Evolutionary conservation across 1,284 basidiomycete species (phyloP).

Genomic region (Pyrrhoderma lamaoense): DNA sequence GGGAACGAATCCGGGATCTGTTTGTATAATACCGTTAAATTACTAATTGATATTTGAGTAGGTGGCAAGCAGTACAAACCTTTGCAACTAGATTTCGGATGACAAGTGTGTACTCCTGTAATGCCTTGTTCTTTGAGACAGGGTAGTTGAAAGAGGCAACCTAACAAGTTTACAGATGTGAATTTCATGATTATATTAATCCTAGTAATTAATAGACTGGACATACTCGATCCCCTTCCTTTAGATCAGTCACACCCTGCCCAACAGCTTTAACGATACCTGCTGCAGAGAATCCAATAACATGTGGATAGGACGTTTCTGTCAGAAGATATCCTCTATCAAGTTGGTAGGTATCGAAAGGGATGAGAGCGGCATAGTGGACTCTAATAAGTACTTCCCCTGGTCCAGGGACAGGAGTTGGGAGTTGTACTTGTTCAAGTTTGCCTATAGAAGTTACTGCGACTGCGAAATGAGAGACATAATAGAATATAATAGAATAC

Average conservation of each 20-base stretch:
- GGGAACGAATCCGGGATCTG: conserved; percentile 35
- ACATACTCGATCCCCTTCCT: conserved; percentile 37
- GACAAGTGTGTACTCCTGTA: conserved; percentile 38
- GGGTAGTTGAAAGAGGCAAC: conserved; percentile 32
- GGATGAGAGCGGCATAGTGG: conserved; percentile 35
- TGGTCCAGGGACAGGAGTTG: conserved; percentile 32
- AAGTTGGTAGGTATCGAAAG: conserved; percentile 36
- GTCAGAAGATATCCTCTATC: conserved; percentile 31
- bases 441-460: conserved; percentile 32
- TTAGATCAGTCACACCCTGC: conserved; percentile 31
- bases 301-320: conserved; percentile 29
- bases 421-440: conserved; percentile 33
- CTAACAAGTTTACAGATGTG: conserved; percentile 22
- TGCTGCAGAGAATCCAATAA: conserved; percentile 35
- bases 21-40: background rate
- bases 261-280: conserved; percentile 38
- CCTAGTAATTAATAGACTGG: background rate
- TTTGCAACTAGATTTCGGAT: conserved; percentile 33
- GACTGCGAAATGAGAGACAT: conserved; percentile 33
- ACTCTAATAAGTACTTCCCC: conserved; percentile 42
- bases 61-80: conserved; percentile 25
- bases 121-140: conserved; percentile 28
- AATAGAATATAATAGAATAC: no score
- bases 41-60: background rate
- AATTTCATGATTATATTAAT: background rate